phyloP scores from a whole-genome alignment of 2,329 filamentous ascomycete species.

The Penicillium concentricum region DNA sequence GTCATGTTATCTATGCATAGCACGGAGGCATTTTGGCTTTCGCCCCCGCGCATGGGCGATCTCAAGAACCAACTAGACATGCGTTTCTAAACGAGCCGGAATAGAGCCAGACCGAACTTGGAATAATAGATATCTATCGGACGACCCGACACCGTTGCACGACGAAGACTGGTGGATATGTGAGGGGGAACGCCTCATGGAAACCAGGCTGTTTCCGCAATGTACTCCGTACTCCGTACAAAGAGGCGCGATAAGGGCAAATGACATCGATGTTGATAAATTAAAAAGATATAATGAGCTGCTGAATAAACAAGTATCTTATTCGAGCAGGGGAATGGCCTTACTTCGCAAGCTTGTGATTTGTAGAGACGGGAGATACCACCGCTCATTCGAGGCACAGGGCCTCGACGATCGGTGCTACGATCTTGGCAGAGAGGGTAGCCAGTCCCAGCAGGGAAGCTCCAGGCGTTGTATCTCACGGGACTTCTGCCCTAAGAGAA shows the following conservation, averaged over 20 bases:
- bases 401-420: constrained; percentile 11
- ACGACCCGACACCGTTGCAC: background rate
- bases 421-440: constrained; percentile 16
- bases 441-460: constrained; percentile 27
- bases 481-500: background rate
- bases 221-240: background rate
- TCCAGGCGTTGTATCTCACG: constrained; percentile 24
- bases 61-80: background rate
- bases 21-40: background rate
- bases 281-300: background rate
- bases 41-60: constrained; percentile 10
- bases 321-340: background rate
- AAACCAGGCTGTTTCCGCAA: background rate
- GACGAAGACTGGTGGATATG: background rate
- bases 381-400: constrained; percentile 9
- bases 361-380: constrained; percentile 10
- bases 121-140: background rate
- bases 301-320: background rate
- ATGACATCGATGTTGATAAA: background rate
- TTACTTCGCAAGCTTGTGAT: constrained; percentile 20
- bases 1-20: constrained; percentile 16
- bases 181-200: background rate
- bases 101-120: background rate
- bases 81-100: background rate
- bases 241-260: constrained; percentile 1